Base-by-base conservation (phyloP, 108 stramenopile genomes). In the Cyclostephanos invisitatus region DNA sequence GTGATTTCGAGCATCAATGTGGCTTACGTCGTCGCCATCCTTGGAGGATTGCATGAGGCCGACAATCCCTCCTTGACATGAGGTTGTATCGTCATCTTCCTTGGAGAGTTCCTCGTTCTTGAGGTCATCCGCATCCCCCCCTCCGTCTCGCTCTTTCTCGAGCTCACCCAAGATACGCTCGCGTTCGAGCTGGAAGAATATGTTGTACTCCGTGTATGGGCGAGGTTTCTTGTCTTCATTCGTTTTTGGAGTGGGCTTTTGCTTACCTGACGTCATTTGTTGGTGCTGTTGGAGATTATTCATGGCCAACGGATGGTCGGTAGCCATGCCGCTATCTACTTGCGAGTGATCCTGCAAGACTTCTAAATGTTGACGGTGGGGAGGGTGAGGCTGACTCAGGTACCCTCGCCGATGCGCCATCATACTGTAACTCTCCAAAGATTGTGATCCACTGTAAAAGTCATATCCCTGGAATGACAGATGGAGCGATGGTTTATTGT, bases 131-230 rank as follows among this genome's bases (percentile, higher is more conserved):
- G 18, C 59, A 32, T 29, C 66, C 18, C 29, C 17, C 46, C 55
- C 63, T 12, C 47, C 54, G 32, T 42, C 55, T 37, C 70, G 60
- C 37, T 65, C 36, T 14, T 77, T 55, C 42, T 77, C 76, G 48
- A 77, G 63, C 36, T 77, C 76, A 20, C 21, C 37, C 47, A 77
- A 44, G 22, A 77, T 77, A 22, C 76, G 62, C 47, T 77, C 76
- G 20, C 76, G 62, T 58, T 77, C 76, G 12, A 77, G 46, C 46
- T 77, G 76, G 47, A 77, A 77, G 76, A 77, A 77, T 2, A 77
- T 77, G n/a, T 77, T 77, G 48, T 77, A 77, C 40, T 77, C 76
- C 1, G 76, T 77, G 64, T 77, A 77, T 11, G 76, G 76, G n/a
- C 76, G 62, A 0, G 76, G 76, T 36, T 77, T 77, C 53, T 75